These are phyloP conservation scores for Chlorella variabilis DNA, from an alignment of 163 green algal genomes.

Conservation along the genomic window DNA sequence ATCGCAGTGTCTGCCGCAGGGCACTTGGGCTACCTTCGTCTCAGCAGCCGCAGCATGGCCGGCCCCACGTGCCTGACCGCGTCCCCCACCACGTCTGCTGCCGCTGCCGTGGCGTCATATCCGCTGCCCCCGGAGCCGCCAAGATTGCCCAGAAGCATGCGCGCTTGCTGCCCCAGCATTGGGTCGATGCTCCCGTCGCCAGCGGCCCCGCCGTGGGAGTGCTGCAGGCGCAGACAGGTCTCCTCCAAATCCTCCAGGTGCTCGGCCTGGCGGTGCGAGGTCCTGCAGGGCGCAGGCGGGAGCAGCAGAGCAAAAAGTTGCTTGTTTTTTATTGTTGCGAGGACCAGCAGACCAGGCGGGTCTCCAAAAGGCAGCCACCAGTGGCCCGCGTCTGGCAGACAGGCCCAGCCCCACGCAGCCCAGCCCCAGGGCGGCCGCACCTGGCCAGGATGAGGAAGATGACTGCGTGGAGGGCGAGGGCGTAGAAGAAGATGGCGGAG, in stretches of 20 bases:
- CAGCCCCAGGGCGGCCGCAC: not conserved
- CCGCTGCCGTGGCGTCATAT: not conserved
- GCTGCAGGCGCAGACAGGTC: constrained; percentile 34
- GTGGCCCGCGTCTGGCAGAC: too few species aligned
- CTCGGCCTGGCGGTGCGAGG: constrained; percentile 24
- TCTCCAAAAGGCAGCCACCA: too few species aligned
- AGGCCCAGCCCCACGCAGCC: too few species aligned
- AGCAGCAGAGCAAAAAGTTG: not conserved
- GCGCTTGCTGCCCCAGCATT: too few species aligned
- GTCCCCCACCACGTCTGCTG: not conserved
- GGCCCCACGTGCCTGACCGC: not conserved
- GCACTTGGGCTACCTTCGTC: too few species aligned
- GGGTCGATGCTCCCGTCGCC: not conserved
- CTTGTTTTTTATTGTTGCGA: too few species aligned
- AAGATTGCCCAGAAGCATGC: too few species aligned
- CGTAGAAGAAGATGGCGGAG: constrained; percentile 83
- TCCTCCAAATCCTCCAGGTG: constrained; percentile 42
- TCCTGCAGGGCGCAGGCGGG: not conserved
- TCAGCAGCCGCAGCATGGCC: constrained; percentile 4
- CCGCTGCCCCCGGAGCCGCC: not conserved
- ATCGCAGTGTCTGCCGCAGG: too few species aligned
- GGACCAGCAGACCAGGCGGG: too few species aligned
- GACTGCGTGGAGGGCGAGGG: constrained; percentile 81
- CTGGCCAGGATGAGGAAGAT: constrained; percentile 65
- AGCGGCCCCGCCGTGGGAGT: constrained; percentile 7